Base-by-base conservation (phyloP, 2,329 filamentous ascomycete species). In the Talaromyces verruculosus region DNA sequence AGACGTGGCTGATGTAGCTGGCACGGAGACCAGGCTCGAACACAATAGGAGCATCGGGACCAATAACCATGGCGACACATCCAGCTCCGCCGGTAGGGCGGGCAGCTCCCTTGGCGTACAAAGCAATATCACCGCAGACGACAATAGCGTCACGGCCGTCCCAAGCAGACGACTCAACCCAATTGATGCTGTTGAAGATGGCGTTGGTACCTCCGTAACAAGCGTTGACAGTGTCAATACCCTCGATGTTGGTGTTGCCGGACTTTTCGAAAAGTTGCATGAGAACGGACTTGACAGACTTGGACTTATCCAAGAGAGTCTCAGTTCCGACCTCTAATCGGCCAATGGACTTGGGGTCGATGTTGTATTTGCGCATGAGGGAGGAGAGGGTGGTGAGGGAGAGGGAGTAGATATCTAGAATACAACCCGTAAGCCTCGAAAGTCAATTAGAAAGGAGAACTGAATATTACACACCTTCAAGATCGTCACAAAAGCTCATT, bases 401-500 rank as follows among this genome's bases (percentile, higher is more conserved):
- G 77, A 95, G 86, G 49, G 91, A 95, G 85, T 95, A 95, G 82
- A 94, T 95, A 78, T 95, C 91, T 94, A 22, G 6, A 22, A 10
- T 11, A 53, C 3, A 15, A 19, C 5, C 5, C 53, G 13, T 57
- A 39, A 57, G 51, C 10, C n/a, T 22, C n/a, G 53, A 22, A n/a
- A 8, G 10, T 57, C n/a, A 5, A 2, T 37, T 10, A n/a, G n/a
- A 15, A 37, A 5, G 33, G n/a, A 35, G 5, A 13, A 19, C n/a
- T 39, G 22, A 19, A 15, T 7, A 13, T 45, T 22, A 65, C 28
- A 4, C 47, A 93, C 91, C 91, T 84, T 95, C 91, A 76, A 91
- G 88, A 77, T 95, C 91, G 81, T 95, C 91, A 79, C 91, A 94
- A 83, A 95, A 95, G 84, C 88, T 89, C 91, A 95, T 95, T 83